Evolutionary conservation across 805 yeast genomes (phyloP), one percentile per base, ranked within the genome.

Genomic region (Jamesozyma hellenica): DNA sequence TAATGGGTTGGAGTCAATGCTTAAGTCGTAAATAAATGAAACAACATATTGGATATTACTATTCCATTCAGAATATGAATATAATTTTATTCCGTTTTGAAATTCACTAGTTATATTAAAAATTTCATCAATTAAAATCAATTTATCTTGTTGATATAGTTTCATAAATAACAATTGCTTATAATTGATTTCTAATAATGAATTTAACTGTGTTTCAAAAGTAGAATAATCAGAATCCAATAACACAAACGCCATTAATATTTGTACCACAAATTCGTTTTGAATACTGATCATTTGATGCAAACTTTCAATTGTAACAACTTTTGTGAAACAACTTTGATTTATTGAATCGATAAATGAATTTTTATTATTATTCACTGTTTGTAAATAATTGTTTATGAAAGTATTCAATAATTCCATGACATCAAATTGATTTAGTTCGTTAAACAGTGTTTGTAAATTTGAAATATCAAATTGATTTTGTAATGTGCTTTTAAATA

Each of bases 401-500:
- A 72, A 45, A 29, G 61, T 58, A 27, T 69, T 61, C 27, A 74
- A 56, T 3, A 63, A 42, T 2, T 60, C 40, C 28, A 68, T 49
- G 3, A 69, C 57, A 26, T 65, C 64, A 17, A 70, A 55, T 4
- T 63, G 49, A 34, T 64, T 62, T 42, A 72, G 51, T 31, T 66
- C 65, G 11, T 58, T 53, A 28, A 72, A 62, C n/a, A 75, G 50
- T 8, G 51, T 61, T 26, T 60, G 47, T 28, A 70, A 55, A 28
- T 64, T 61, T 1, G 56, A 44, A 28, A 64, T 57, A 42, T 69
- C 68, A 38, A 77, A 59, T 37, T 62, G 60, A 3, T 61, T 51
- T 10, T 69, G 58, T 35, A 79, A 58, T 14, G 61, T 48, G 1
- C 60, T 44, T 26, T 68, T 66, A 44, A 75, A 73, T 5, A 74